A percentile compares a stretch with the other conserved stretches of the same genome.
phyloP scores from a whole-genome alignment of 2,329 filamentous ascomycete species.

The Drechslera avenae region DNA sequence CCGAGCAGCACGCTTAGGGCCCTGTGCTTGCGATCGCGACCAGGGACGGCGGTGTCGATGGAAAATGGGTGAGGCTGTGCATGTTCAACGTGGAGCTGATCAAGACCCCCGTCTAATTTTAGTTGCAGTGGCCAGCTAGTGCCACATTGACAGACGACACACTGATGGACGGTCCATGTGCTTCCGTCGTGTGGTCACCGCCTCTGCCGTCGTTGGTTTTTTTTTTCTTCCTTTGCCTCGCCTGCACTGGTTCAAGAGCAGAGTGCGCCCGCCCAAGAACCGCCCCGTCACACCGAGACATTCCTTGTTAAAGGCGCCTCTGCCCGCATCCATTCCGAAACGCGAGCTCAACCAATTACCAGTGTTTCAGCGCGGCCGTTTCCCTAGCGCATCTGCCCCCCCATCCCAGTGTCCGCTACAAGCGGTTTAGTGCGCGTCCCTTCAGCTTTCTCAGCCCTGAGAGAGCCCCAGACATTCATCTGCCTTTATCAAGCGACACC shows the following conservation, averaged over 20 bases:
- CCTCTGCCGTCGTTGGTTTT: constrained; percentile 12
- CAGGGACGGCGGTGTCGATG: constrained; percentile 8
- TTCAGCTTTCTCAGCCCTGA: constrained; percentile 25
- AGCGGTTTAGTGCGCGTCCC: constrained; percentile 14
- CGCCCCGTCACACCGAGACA: constrained; percentile 17
- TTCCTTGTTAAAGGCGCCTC: constrained; percentile 30
- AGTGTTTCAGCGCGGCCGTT: constrained; percentile 30
- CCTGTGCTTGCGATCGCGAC: not conserved
- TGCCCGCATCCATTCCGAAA: constrained; percentile 26
- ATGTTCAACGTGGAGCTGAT: constrained; percentile 23
- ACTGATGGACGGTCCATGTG: constrained; percentile 2
- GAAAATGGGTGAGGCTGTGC: constrained; percentile 34
- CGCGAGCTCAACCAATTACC: constrained; percentile 24
- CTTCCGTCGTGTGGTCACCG: constrained; percentile 16
- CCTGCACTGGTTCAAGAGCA: constrained; percentile 2
- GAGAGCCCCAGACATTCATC: constrained; percentile 26
- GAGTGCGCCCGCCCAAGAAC: constrained; percentile 5
- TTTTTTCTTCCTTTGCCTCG: not conserved
- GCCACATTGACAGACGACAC: constrained; percentile 19
- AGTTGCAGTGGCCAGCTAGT: constrained; percentile 23
- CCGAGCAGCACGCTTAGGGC: not conserved
- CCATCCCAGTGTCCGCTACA: constrained; percentile 5
- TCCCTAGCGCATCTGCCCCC: constrained; percentile 24
- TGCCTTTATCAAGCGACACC: constrained; percentile 31
- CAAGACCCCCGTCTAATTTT: constrained; percentile 28